Evolutionary conservation across 2,329 filamentous ascomycete species (phyloP), one percentile per base, ranked within the genome.

Genomic region (Westerdykella sp.): DNA sequence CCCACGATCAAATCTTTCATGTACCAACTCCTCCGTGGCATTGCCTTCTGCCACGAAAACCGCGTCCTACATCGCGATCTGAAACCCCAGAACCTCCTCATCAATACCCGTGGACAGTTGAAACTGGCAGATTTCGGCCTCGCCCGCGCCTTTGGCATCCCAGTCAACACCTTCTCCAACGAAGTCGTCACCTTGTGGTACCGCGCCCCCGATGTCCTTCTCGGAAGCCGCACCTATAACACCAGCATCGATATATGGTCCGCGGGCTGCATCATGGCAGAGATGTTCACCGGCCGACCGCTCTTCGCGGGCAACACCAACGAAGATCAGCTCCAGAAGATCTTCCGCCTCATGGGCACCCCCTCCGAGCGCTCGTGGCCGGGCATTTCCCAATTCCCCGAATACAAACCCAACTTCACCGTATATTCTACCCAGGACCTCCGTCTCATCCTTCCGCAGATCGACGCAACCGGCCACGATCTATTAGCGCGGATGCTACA

Each of bases 231-330:
- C 53, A 97, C 93, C 16, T 98, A 98, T 73, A 98, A 95, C 71
- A 98, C 93, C n/a, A 95, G 88, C 70, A 97, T 98, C 67, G 93
- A 98, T 62, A 97, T 98, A 65, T 98, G 93, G 93, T 95, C 88
- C 6, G 93, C 93, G 6, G 93, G 93, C 44, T 98, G 93, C 69
- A 98, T 98, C 74, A 97, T 98, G 93, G 93, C 93, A 9, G 93
- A 98, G 71, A 96, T 98, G 89, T 97, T 94, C 69, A 96, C 91
- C 0, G 93, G 93, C 4, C 80, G 93, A 14, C 93, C 93, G 0
- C 78, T 98, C 6, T 98, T 98, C 72, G 93, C 93, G 0, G 93
- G 93, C 45, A 98, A 93, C 1, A 96, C 93, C 31, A 98, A 98
- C 66, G 93, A 98, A 68, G 93, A 98, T 64, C 93, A 98, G 68